A percentile compares a stretch with the other conserved stretches of the same genome.
phyloP scores from a whole-genome alignment of 164 flowering plant species.

The Dillenia turbinata region DNA sequence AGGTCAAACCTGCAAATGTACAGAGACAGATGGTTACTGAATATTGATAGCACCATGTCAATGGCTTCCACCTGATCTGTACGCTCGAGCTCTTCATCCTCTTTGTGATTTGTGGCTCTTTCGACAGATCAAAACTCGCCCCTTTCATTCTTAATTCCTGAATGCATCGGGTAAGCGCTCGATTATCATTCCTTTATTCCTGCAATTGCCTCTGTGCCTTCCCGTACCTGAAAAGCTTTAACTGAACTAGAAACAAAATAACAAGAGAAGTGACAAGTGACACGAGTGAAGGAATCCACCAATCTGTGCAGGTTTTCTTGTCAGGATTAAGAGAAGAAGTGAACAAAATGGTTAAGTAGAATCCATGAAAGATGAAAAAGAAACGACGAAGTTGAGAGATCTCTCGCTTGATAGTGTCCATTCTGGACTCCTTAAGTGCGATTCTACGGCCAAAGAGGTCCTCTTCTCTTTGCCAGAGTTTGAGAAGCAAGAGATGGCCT shows the following conservation, averaged over 20 bases:
- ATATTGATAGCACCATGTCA: conserved; percentile 59
- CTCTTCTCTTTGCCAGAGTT: conserved; percentile 91
- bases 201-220: conserved; percentile 51
- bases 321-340: conserved; percentile 31
- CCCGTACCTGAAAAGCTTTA: conserved; percentile 61
- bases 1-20: conserved; percentile 53
- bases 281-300: conserved; percentile 73
- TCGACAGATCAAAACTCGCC: conserved; percentile 73
- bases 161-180: conserved; percentile 56
- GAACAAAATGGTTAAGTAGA: conserved; percentile 58
- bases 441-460: conserved; percentile 45
- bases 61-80: conserved; percentile 82
- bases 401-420: conserved; percentile 45
- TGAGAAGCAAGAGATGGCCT: conserved; percentile 88
- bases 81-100: conserved; percentile 94
- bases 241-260: conserved; percentile 54
- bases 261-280: conserved; percentile 45
- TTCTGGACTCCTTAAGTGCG: conserved; percentile 46
- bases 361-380: conserved; percentile 59
- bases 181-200: conserved; percentile 49
- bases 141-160: conserved; percentile 98
- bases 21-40: conserved; percentile 50
- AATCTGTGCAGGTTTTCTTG: conserved; percentile 31
- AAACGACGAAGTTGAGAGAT: conserved; percentile 70
- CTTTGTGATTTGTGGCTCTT: conserved; percentile 52